Evolutionary conservation across 306 rosid species (phyloP).

Genomic region (Rubus idaeus): DNA sequence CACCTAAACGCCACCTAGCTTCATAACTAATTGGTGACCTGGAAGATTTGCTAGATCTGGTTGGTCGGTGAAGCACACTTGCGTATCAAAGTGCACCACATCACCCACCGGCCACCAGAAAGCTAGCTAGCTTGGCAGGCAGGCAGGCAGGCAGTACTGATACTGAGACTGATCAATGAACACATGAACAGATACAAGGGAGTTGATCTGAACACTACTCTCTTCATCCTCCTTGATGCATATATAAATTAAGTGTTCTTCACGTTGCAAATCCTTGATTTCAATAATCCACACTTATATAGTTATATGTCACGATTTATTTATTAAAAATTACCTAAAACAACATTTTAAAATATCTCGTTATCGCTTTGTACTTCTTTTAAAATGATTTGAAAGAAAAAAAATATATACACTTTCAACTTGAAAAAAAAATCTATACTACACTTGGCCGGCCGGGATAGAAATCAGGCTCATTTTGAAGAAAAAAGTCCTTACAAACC

Average conservation of each 20-base stretch:
- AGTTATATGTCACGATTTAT: background rate
- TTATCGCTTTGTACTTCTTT: too few species aligned
- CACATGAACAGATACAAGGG: background rate
- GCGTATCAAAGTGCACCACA: constrained; percentile 8
- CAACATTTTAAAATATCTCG: too few species aligned
- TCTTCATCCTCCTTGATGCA: background rate
- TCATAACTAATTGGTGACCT: constrained; percentile 35
- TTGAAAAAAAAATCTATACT: background rate
- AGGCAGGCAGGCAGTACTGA: background rate
- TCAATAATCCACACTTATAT: background rate
- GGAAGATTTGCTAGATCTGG: constrained; percentile 58
- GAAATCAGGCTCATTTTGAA: too few species aligned
- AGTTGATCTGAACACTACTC: background rate
- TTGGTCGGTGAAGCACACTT: constrained; percentile 39
- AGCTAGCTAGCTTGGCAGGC: background rate
- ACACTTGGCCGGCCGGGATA: too few species aligned
- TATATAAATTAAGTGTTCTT: background rate
- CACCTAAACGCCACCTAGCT: constrained; percentile 1
- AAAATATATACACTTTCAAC: too few species aligned
- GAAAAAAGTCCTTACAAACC: too few species aligned
- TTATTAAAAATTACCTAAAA: too few species aligned
- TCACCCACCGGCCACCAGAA: constrained; percentile 2
- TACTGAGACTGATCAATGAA: constrained; percentile 4
- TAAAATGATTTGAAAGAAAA: too few species aligned
- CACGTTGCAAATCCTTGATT: background rate